Percentiles rank a stretch among this genome's conserved stretches.
Conservation (phyloP, 75 land plant genomes). For the Sequoia sempervirens region DNA sequence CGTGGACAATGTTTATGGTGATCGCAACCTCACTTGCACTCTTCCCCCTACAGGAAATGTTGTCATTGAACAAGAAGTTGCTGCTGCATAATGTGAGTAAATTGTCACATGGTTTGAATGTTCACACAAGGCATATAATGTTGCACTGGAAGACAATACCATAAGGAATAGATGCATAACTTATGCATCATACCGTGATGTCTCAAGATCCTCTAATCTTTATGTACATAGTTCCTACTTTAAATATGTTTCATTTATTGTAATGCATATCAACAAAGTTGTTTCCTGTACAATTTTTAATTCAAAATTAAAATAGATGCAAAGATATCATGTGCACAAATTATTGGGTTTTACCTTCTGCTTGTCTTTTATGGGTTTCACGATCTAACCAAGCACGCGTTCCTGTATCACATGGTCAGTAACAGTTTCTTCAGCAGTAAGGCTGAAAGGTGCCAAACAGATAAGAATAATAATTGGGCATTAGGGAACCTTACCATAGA, state of each 20-base stretch:
- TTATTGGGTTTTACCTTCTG: background rate
- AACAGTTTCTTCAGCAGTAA: background rate
- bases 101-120: background rate
- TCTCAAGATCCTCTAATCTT: background rate
- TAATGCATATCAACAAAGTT: background rate
- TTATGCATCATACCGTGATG: background rate
- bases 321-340: background rate
- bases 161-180: background rate
- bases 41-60: constrained; percentile 62
- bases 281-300: background rate
- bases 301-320: background rate
- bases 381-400: background rate
- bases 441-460: background rate
- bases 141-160: background rate
- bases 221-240: background rate
- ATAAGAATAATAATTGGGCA: background rate
- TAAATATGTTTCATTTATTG: background rate
- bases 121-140: background rate
- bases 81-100: constrained; percentile 36
- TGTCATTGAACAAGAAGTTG: constrained; percentile 74
- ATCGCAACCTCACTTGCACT: constrained; percentile 93
- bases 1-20: constrained; percentile 97
- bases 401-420: background rate
- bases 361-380: background rate
- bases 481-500: no score